A percentile compares a stretch with the other conserved stretches of the same genome.
Evolutionary conservation across 208 protist genomes (phyloP).

Genomic region (Angomonas ambiguus): DNA sequence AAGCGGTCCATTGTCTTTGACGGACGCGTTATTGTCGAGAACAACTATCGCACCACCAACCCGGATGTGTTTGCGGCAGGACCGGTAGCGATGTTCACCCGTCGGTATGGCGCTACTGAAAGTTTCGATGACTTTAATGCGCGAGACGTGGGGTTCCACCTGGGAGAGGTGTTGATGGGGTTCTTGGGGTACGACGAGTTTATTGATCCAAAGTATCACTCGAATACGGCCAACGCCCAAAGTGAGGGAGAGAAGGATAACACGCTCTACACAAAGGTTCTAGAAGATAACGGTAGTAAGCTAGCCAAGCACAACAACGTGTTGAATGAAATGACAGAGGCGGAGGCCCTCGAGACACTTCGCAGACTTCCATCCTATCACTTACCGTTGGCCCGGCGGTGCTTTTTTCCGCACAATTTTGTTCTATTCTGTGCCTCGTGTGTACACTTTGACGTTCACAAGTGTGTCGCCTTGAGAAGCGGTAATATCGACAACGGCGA

Average conservation of each 20-base stretch:
- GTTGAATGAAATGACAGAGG: not conserved
- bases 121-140: conserved; percentile 85
- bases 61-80: conserved; percentile 77
- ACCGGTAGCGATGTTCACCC: conserved; percentile 91
- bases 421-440: conserved; percentile 52
- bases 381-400: conserved; percentile 35
- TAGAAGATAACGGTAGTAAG: conserved; percentile 48
- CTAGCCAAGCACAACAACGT: conserved; percentile 4
- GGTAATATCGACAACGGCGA: conserved; percentile 36
- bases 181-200: conserved; percentile 83
- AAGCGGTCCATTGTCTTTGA: conserved; percentile 92
- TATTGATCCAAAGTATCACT: conserved; percentile 18
- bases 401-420: conserved; percentile 60
- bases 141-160: conserved; percentile 70
- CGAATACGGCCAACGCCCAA: not conserved
- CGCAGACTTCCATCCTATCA: conserved; percentile 46
- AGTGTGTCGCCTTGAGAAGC: conserved; percentile 50
- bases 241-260: conserved; percentile 8
- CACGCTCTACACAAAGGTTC: conserved; percentile 27
- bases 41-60: conserved; percentile 86
- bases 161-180: conserved; percentile 71
- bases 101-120: conserved; percentile 80
- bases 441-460: conserved; percentile 32
- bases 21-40: conserved; percentile 89
- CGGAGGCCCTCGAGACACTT: conserved; percentile 3